Percentiles rank a stretch among this genome's conserved stretches.
These are phyloP conservation scores for Parmelia sp. DNA, from an alignment of 495 filamentous ascomycete genomes.

Conservation along the genomic window DNA sequence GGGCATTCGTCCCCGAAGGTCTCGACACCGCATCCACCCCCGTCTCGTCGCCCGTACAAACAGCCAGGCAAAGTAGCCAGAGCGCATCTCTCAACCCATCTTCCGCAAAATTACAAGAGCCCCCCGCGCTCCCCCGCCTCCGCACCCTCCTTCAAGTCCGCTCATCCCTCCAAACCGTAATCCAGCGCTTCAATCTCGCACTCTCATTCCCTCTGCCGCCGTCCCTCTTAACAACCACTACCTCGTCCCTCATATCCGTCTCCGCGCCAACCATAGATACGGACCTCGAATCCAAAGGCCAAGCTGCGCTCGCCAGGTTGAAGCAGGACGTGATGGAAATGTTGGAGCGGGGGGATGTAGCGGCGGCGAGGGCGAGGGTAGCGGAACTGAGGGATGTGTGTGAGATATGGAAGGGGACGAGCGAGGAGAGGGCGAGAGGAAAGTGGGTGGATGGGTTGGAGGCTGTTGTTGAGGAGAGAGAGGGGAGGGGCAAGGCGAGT, in stretches of 20 bases:
- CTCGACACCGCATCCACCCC: conserved; percentile 27
- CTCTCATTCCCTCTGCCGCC: conserved; percentile 90
- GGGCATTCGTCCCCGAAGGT: conserved; percentile 57
- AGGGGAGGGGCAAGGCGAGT: conserved; percentile 2
- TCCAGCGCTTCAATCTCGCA: conserved; percentile 83
- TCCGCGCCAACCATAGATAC: conserved; percentile 63
- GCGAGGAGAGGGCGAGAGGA: conserved; percentile 78
- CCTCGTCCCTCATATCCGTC: conserved; percentile 74
- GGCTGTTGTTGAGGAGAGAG: conserved; percentile 42
- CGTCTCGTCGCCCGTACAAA: conserved; percentile 15
- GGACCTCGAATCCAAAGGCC: conserved; percentile 70
- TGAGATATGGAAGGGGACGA: conserved; percentile 84
- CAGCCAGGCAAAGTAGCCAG: too few relatives aligned
- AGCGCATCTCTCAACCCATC: conserved; percentile 18
- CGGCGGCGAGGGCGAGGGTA: conserved; percentile 64
- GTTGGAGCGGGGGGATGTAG: conserved; percentile 47
- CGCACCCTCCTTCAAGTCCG: conserved; percentile 80
- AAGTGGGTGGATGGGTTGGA: conserved; percentile 76
- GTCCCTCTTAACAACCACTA: conserved; percentile 50
- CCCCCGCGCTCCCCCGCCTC: conserved; percentile 51
- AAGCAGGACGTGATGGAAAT: conserved; percentile 65
- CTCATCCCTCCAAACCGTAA: conserved; percentile 71
- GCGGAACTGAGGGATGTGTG: conserved; percentile 63
- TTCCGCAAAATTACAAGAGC: background rate
- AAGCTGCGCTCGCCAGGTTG: conserved; percentile 61